phyloP scores from a whole-genome alignment of 1,139 yeast species.

The Spathaspora sp. region DNA sequence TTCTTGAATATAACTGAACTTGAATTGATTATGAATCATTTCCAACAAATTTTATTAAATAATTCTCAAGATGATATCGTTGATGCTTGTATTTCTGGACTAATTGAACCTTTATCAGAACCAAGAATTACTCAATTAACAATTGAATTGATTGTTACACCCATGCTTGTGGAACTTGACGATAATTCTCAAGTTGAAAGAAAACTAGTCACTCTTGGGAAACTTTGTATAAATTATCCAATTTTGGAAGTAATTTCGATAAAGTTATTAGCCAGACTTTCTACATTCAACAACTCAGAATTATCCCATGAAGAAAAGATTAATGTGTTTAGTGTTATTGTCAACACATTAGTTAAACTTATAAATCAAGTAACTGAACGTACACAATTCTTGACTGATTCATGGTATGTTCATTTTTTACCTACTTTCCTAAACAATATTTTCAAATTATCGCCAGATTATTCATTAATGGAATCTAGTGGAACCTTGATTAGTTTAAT shows the following conservation, averaged over 20 bases:
- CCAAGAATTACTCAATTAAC: conserved; percentile 13
- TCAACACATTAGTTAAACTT: conserved; percentile 25
- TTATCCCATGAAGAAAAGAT: conserved; percentile 8
- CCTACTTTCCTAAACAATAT: conserved; percentile 27
- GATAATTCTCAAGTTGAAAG: conserved; percentile 20
- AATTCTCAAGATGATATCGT: conserved; percentile 29
- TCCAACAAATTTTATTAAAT: conserved; percentile 53
- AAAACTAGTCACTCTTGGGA: conserved; percentile 44
- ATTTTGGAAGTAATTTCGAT: conserved; percentile 51
- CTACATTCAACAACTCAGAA: conserved; percentile 15
- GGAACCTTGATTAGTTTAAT: conserved; percentile 40
- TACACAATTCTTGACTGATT: conserved; percentile 37
- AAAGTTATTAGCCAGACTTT: conserved; percentile 47
- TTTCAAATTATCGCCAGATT: conserved; percentile 12
- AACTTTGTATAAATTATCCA: conserved; percentile 44
- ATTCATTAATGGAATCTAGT: conserved; percentile 27
- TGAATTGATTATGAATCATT: conserved; percentile 61
- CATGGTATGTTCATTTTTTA: conserved; percentile 41
- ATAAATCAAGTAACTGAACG: conserved; percentile 22
- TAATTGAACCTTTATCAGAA: conserved; percentile 45
- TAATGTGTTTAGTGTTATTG: conserved; percentile 17
- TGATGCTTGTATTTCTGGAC: conserved; percentile 45
- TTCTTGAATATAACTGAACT: conserved; percentile 56
- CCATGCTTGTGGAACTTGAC: conserved; percentile 46
- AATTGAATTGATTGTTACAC: conserved; percentile 48